phyloP scores from a whole-genome alignment of 2,329 filamentous ascomycete species.

The Fusarium torreyae region DNA sequence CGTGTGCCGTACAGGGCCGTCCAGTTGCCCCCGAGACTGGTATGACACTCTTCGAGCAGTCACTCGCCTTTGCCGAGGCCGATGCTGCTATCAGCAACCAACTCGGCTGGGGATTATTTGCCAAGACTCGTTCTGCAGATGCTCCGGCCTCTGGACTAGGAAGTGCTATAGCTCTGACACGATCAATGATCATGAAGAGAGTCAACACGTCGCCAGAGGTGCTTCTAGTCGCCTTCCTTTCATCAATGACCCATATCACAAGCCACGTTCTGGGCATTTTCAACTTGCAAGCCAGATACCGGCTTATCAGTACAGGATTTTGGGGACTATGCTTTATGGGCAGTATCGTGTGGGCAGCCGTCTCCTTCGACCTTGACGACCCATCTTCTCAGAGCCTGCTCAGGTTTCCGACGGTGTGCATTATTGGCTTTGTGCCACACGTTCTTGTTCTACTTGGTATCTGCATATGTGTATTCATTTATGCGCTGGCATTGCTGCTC shows the following conservation, averaged over 20 bases:
- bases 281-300: constrained; percentile 82
- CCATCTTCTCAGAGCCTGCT: constrained; percentile 76
- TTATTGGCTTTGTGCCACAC: constrained; percentile 95
- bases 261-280: constrained; percentile 88
- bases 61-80: constrained; percentile 94
- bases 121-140: constrained; percentile 60
- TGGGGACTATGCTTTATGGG: constrained; percentile 94
- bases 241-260: constrained; percentile 87
- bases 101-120: constrained; percentile 78
- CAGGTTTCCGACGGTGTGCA: constrained; percentile 92
- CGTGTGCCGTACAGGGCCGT: constrained; percentile 88
- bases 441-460: constrained; percentile 89
- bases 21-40: constrained; percentile 87
- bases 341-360: constrained; percentile 83
- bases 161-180: constrained; percentile 65
- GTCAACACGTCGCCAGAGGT: constrained; percentile 94
- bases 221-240: constrained; percentile 88
- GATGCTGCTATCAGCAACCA: constrained; percentile 89
- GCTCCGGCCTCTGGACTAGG: constrained; percentile 42
- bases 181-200: constrained; percentile 79
- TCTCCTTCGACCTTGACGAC: constrained; percentile 74
- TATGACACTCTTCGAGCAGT: constrained; percentile 97
- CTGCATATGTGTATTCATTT: constrained; percentile 80
- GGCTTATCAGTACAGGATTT: constrained; percentile 88
- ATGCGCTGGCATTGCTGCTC: constrained; percentile 80